A percentile compares a stretch with the other conserved stretches of the same genome.
phyloP scores from a whole-genome alignment of 208 protist species.

The Angomonas desouzai region DNA sequence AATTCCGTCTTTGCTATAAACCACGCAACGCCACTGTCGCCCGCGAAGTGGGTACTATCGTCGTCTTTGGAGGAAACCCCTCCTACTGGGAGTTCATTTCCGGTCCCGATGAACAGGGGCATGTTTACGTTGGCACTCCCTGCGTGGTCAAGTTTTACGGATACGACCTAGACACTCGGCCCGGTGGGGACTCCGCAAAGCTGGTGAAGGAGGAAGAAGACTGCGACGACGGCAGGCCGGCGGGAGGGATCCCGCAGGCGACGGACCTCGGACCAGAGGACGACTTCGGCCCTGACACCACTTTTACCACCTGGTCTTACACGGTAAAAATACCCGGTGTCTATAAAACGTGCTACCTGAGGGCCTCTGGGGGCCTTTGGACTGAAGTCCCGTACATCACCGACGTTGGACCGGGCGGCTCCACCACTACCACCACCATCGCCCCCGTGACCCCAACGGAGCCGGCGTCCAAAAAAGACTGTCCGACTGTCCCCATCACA shows the following conservation, averaged over 20 bases:
- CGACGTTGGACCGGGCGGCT: constrained; percentile 17
- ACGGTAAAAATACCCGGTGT: constrained; percentile 33
- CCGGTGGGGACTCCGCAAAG: constrained; percentile 58
- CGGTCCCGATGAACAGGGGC: constrained; percentile 28
- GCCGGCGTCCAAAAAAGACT: constrained; percentile 37
- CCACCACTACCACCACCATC: constrained; percentile 9
- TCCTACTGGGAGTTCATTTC: constrained; percentile 58
- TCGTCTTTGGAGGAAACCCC: constrained; percentile 64
- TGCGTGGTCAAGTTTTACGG: constrained; percentile 74
- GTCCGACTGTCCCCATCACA: constrained; percentile 38
- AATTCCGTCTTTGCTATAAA: constrained; percentile 60
- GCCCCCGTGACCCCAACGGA: constrained; percentile 37
- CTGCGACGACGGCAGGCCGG: constrained; percentile 43
- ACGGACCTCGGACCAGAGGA: constrained; percentile 48
- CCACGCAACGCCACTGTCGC: neutral
- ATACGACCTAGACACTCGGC: constrained; percentile 65
- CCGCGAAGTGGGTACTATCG: constrained; percentile 43
- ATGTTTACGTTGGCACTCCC: constrained; percentile 28
- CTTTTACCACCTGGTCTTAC: constrained; percentile 54
- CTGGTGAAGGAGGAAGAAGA: constrained; percentile 52
- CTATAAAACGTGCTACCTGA: constrained; percentile 78
- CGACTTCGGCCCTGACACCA: constrained; percentile 68
- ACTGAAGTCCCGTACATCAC: constrained; percentile 66
- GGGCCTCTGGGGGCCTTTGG: constrained; percentile 30
- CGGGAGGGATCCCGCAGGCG: constrained; percentile 52